Conservation (phyloP, 2,329 filamentous ascomycete genomes). For the Monosporascus sp. region DNA sequence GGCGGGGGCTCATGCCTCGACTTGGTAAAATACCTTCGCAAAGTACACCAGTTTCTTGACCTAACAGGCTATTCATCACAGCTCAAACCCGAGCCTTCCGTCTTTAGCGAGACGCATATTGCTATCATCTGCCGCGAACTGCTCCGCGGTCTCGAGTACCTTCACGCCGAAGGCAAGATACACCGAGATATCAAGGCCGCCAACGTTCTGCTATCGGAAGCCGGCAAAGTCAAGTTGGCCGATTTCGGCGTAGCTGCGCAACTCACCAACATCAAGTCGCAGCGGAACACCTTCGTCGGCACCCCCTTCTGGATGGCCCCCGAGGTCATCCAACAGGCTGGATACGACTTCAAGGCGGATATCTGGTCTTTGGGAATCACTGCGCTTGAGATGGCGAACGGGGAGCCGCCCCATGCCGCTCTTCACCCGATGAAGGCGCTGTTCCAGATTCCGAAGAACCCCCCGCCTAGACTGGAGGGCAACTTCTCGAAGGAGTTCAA, state of each 20-base stretch:
- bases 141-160: slow-evolving; percentile 82
- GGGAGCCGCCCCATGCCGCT: slow-evolving; percentile 80
- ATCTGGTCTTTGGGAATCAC: slow-evolving; percentile 93
- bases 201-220: slow-evolving; percentile 87
- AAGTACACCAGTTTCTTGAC: slow-evolving; percentile 1
- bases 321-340: slow-evolving; percentile 85
- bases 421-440: slow-evolving; percentile 93
- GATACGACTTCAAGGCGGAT: slow-evolving; percentile 82
- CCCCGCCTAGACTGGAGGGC: slow-evolving; percentile 78
- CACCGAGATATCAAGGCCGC: slow-evolving; percentile 96
- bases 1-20: slow-evolving; percentile 94
- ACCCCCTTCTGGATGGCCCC: slow-evolving; percentile 98
- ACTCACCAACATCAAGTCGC: slow-evolving; percentile 94
- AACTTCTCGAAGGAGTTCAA: slow-evolving; percentile 87
- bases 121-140: slow-evolving; percentile 92
- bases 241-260: slow-evolving; percentile 98
- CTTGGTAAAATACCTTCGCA: slow-evolving; percentile 53
- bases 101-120: slow-evolving; percentile 84
- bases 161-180: slow-evolving; percentile 91
- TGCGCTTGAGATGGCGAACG: slow-evolving; percentile 81
- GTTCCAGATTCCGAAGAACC: slow-evolving; percentile 84
- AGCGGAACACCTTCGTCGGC: slow-evolving; percentile 94
- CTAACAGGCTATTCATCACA: slow-evolving; percentile 36
- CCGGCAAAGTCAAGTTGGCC: slow-evolving; percentile 88
- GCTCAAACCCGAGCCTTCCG: slow-evolving; percentile 72